These are phyloP conservation scores for Melanogaster broomeanus DNA, from an alignment of 768 basidiomycete genomes.

Conservation along the genomic window DNA sequence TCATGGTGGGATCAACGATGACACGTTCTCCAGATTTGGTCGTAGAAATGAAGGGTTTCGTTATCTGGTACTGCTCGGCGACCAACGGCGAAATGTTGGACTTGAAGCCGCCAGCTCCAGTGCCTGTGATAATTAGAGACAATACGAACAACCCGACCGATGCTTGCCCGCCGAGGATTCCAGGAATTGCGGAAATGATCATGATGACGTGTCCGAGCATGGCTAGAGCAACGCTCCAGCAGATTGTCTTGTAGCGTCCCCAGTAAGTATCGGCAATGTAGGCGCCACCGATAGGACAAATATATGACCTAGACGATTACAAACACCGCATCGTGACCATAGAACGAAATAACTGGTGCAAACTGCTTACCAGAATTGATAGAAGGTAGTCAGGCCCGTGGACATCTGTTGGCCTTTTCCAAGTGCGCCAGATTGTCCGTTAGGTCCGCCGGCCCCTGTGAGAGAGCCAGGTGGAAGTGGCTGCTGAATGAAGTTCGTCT, in stretches of 20 bases:
- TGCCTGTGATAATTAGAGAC: slow-evolving; percentile 59
- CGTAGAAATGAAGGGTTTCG: slow-evolving; percentile 51
- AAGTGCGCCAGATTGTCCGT: slow-evolving; percentile 68
- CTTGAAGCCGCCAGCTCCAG: slow-evolving; percentile 73
- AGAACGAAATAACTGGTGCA: not conserved
- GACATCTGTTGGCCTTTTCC: slow-evolving; percentile 68
- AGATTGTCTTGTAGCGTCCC: slow-evolving; percentile 77
- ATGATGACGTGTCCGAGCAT: slow-evolving; percentile 68
- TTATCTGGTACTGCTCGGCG: slow-evolving; percentile 71
- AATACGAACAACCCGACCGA: slow-evolving; percentile 55
- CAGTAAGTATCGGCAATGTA: slow-evolving; percentile 72
- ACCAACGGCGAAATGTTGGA: slow-evolving; percentile 76
- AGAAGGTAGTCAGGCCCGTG: slow-evolving; percentile 72
- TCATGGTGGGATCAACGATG: slow-evolving; percentile 71
- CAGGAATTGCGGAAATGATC: slow-evolving; percentile 64
- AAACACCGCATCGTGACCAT: slow-evolving; percentile 1
- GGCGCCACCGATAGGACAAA: slow-evolving; percentile 68
- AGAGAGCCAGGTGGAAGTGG: slow-evolving; percentile 63
- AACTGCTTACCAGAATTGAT: slow-evolving; percentile 61
- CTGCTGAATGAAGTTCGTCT: slow-evolving; percentile 80
- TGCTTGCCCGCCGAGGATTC: slow-evolving; percentile 56
- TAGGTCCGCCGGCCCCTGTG: slow-evolving; percentile 59
- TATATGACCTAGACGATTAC: slow-evolving; percentile 49
- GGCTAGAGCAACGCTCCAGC: slow-evolving; percentile 58
- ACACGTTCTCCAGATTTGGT: slow-evolving; percentile 64